Percentiles rank a stretch among this genome's conserved stretches.
Evolutionary conservation across 257 asterid genomes (phyloP).

Genomic region (Salvia rosmarinus): DNA sequence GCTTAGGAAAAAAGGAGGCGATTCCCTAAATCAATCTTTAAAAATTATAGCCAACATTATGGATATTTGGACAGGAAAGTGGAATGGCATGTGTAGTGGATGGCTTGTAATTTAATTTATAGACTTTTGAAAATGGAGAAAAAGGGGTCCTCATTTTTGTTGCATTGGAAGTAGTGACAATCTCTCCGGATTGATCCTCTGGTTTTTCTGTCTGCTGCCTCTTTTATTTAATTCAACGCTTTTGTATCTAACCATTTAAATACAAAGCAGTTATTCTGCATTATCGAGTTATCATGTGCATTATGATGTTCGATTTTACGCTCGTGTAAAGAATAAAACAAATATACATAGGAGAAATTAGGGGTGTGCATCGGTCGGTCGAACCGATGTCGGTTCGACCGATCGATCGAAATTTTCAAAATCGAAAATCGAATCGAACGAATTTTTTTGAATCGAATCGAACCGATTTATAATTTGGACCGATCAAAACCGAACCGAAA

Average conservation of each 20-base stretch:
- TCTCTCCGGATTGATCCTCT: constrained; percentile 35
- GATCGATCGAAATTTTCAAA: too few relatives aligned
- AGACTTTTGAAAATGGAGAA: neutral
- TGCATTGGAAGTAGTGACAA: constrained; percentile 31
- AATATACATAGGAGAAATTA: too few relatives aligned
- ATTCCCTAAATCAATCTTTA: too few relatives aligned
- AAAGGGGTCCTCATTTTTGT: constrained; percentile 7
- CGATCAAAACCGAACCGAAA: too few relatives aligned
- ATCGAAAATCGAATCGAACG: too few relatives aligned
- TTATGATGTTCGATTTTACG: neutral
- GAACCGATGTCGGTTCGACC: too few relatives aligned
- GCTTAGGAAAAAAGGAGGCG: too few relatives aligned
- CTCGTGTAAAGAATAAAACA: too few relatives aligned
- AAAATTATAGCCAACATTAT: constrained; percentile 19
- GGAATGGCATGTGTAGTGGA: constrained; percentile 22
- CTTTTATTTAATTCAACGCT: neutral
- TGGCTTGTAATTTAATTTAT: constrained; percentile 4
- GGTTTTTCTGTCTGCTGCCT: constrained; percentile 32
- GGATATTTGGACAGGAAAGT: constrained; percentile 30
- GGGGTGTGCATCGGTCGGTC: too few relatives aligned
- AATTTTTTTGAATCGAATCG: too few relatives aligned
- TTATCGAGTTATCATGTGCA: neutral
- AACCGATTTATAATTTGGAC: too few relatives aligned
- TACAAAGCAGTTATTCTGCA: neutral
- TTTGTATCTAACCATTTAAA: neutral